Conservation (phyloP, 2,329 filamentous ascomycete genomes). For the Metarhizium anisopliae region DNA sequence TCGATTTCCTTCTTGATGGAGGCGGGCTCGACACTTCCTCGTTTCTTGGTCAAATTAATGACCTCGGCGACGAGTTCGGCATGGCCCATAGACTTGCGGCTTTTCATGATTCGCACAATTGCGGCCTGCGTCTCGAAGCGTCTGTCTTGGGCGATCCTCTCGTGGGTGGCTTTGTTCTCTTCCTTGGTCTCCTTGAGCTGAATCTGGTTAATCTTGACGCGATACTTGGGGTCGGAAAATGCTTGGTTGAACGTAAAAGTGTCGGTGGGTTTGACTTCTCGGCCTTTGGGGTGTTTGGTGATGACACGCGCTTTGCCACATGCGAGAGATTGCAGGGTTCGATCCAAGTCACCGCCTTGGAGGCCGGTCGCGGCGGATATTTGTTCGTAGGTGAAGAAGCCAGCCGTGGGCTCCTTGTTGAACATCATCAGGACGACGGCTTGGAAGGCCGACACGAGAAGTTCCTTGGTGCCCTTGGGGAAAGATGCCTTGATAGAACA, state of each 20-base stretch:
- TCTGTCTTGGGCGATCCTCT: conserved; percentile 78
- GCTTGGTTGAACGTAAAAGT: conserved; percentile 72
- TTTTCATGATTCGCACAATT: conserved; percentile 96
- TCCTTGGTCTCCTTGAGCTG: conserved; percentile 93
- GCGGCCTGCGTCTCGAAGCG: conserved; percentile 97
- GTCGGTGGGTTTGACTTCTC: conserved; percentile 70
- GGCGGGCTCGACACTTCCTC: conserved; percentile 74
- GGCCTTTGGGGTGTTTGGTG: conserved; percentile 73
- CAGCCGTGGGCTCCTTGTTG: conserved; percentile 55
- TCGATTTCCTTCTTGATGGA: conserved; percentile 98
- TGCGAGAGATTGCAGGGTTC: conserved; percentile 89
- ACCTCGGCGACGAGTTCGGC: conserved; percentile 85
- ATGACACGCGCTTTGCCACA: conserved; percentile 84
- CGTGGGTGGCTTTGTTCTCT: conserved; percentile 90
- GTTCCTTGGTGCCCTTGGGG: conserved; percentile 70
- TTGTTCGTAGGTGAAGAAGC: conserved; percentile 63
- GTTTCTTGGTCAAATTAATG: conserved; percentile 78
- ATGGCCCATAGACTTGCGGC: conserved; percentile 77
- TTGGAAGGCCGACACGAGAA: conserved; percentile 87
- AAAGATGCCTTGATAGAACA: conserved; percentile 79
- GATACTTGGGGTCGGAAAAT: conserved; percentile 75
- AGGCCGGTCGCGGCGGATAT: conserved; percentile 69
- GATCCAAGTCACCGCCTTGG: conserved; percentile 67
- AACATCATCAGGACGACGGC: conserved; percentile 86
- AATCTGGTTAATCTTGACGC: conserved; percentile 98